Evolutionary conservation across 768 basidiomycete genomes (phyloP).

Genomic region (Baorangia bicolor): DNA sequence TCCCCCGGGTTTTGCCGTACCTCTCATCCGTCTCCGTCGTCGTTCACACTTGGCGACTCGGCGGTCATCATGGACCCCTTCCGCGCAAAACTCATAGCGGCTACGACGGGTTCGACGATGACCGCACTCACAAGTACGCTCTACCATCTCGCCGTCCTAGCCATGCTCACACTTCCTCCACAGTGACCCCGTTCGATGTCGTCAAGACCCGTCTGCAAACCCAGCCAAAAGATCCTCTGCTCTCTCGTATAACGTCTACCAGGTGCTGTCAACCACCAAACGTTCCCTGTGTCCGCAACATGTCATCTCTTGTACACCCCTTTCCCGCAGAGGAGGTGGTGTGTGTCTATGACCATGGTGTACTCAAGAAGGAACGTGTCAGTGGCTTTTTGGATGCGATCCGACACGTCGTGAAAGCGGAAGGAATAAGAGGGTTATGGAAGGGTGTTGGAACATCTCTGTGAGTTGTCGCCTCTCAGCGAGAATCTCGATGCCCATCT

Average conservation of each 20-base stretch:
- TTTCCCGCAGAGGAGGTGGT: constrained; percentile 62
- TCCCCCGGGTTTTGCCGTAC: constrained; percentile 28
- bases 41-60: background rate
- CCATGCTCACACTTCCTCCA: constrained; percentile 5
- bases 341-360: constrained; percentile 75
- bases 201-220: constrained; percentile 97
- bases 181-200: constrained; percentile 99
- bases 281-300: constrained; percentile 62
- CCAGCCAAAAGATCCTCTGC: constrained; percentile 60
- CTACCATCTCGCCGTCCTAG: constrained; percentile 4
- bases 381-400: constrained; percentile 87
- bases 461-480: constrained; percentile 43
- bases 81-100: constrained; percentile 77
- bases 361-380: constrained; percentile 69
- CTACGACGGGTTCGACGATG: constrained; percentile 73
- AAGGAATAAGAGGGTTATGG: constrained; percentile 88
- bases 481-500: constrained; percentile 8
- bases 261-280: constrained; percentile 68
- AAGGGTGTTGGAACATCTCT: constrained; percentile 91
- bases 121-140: constrained; percentile 80
- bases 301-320: constrained; percentile 71
- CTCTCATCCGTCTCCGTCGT: background rate
- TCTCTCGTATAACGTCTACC: constrained; percentile 52
- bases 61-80: constrained; percentile 55
- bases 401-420: constrained; percentile 72